Conservation (phyloP, 352 stramenopile species). For the Pythium aquatile region DNA sequence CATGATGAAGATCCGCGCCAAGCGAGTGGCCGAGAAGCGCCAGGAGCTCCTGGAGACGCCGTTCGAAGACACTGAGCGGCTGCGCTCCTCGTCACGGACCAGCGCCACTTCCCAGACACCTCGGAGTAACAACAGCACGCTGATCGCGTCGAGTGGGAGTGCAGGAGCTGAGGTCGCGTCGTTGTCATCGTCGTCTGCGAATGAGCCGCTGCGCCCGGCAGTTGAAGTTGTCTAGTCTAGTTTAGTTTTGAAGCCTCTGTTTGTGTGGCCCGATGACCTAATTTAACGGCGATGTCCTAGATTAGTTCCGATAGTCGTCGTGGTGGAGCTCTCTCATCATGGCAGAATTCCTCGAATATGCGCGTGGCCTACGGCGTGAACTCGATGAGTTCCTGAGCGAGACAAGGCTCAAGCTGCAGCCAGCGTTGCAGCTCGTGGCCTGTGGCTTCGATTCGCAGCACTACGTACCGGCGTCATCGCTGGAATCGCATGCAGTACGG, state of each 20-base stretch:
- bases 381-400: constrained; percentile 10
- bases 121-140: constrained; percentile 15
- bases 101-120: constrained; percentile 21
- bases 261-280: constrained; percentile 3
- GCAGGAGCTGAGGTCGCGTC: neutral
- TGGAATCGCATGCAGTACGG: constrained; percentile 14
- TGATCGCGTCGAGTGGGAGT: neutral
- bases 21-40: constrained; percentile 75
- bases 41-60: constrained; percentile 47
- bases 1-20: constrained; percentile 78
- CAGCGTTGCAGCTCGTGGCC: constrained; percentile 3
- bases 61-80: constrained; percentile 23
- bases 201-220: constrained; percentile 8
- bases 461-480: constrained; percentile 15
- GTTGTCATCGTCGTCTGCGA: neutral
- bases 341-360: constrained; percentile 20
- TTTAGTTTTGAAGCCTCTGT: constrained; percentile 9
- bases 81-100: constrained; percentile 22
- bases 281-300: constrained; percentile 18
- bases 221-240: constrained; percentile 26
- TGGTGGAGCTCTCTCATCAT: neutral
- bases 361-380: constrained; percentile 2
- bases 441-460: constrained; percentile 15
- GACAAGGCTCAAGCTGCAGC: constrained; percentile 2
- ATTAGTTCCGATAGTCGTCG: constrained; percentile 1